Conservation (phyloP, 78 protist species). For the Chrysochromulina tobinii region DNA sequence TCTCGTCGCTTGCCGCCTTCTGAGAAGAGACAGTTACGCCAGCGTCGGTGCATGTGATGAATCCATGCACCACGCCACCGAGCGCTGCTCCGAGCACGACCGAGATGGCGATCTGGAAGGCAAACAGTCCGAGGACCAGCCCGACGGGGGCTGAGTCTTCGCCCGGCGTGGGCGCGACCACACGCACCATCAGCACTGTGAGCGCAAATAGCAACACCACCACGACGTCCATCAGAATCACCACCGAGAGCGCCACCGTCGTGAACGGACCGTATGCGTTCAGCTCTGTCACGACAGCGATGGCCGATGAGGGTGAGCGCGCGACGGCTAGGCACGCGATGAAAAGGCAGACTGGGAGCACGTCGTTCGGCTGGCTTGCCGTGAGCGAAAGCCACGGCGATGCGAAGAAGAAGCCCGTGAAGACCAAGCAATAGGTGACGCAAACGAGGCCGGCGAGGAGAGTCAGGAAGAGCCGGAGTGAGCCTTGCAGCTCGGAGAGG, state of each 20-base stretch:
- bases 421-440: neutral
- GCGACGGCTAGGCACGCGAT: conserved; percentile 22
- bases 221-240: neutral
- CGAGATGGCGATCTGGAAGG: neutral
- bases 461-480: neutral
- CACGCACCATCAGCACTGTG: neutral
- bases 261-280: neutral
- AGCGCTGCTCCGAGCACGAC: neutral
- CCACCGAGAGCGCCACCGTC: neutral
- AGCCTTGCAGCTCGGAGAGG: neutral
- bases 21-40: neutral
- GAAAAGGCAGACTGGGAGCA: neutral
- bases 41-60: neutral
- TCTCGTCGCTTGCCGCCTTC: neutral
- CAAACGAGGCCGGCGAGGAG: neutral
- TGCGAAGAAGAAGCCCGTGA: neutral
- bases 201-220: neutral
- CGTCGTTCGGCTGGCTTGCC: no score
- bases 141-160: neutral
- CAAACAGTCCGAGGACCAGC: neutral
- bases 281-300: neutral
- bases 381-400: neutral
- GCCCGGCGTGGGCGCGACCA: neutral
- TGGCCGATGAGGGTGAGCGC: conserved; percentile 23
- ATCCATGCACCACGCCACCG: neutral